Conservation (phyloP, 2,329 filamentous ascomycete genomes). For the Lithohypha guttulata region DNA sequence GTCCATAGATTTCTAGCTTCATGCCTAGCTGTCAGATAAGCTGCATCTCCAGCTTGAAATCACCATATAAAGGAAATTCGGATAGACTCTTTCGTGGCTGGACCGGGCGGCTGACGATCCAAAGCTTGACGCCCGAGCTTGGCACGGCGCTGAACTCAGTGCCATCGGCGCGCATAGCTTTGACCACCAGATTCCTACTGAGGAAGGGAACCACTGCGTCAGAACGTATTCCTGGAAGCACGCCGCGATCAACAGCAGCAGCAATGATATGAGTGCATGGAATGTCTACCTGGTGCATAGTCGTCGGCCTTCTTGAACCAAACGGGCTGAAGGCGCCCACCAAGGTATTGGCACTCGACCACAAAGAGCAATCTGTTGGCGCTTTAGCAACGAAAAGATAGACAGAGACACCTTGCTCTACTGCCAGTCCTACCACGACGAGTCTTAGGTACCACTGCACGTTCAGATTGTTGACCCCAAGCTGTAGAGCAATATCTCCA, state of each 20-base stretch:
- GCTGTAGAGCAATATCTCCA: slow-evolving; percentile 12
- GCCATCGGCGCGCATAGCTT: slow-evolving; percentile 12
- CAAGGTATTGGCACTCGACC: slow-evolving; percentile 46
- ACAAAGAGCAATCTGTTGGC: slow-evolving; percentile 36
- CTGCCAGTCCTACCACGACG: slow-evolving; percentile 40
- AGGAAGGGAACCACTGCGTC: slow-evolving; percentile 18
- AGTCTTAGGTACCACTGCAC: slow-evolving; percentile 59
- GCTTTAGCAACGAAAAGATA: slow-evolving; percentile 57
- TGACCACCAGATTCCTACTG: slow-evolving; percentile 13
- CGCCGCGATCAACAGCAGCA: slow-evolving; percentile 16
- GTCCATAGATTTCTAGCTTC: too few species aligned
- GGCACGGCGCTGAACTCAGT: slow-evolving; percentile 12
- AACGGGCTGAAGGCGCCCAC: too few species aligned
- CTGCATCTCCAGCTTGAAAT: too few species aligned
- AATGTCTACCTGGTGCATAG: too few species aligned
- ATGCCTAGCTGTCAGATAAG: too few species aligned
- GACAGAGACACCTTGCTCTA: slow-evolving; percentile 53
- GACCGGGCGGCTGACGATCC: slow-evolving; percentile 15
- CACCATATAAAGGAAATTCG: slow-evolving; percentile 17
- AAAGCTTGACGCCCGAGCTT: slow-evolving; percentile 15
- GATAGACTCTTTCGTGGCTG: slow-evolving; percentile 11
- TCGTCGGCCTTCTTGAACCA: too few species aligned
- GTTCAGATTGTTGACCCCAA: slow-evolving; percentile 24
- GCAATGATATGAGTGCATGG: slow-evolving; percentile 19
- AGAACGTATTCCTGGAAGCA: slow-evolving; percentile 14